A percentile compares a stretch with the other conserved stretches of the same genome.
These are phyloP conservation scores for Blumeriella jaapii DNA, from an alignment of 2,329 filamentous ascomycete species.

Conservation along the genomic window DNA sequence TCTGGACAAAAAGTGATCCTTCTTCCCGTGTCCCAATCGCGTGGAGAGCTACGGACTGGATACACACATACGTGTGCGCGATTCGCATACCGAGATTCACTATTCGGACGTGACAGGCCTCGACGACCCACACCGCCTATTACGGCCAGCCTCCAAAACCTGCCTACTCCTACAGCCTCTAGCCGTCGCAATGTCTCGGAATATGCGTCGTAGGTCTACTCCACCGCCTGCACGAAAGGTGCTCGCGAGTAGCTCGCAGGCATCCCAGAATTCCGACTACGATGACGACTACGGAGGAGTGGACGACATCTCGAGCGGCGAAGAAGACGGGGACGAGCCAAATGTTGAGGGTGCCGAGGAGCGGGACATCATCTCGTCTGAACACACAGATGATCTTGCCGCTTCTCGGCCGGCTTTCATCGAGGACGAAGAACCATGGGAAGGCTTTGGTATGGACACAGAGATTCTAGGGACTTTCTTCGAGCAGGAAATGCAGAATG, in stretches of 20 bases:
- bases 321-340: constrained; percentile 73
- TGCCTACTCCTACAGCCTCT: neutral
- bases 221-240: constrained; percentile 26
- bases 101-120: no score
- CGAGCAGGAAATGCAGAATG: constrained; percentile 22
- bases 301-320: constrained; percentile 68
- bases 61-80: no score
- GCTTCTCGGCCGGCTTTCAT: constrained; percentile 24
- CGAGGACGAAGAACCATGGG: constrained; percentile 41
- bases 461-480: constrained; percentile 23
- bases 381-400: constrained; percentile 32
- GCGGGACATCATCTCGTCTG: constrained; percentile 51
- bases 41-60: no score
- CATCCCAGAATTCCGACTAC: constrained; percentile 44
- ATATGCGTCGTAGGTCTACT: constrained; percentile 38
- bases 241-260: constrained; percentile 6
- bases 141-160: neutral
- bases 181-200: constrained; percentile 30
- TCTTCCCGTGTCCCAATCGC: no score
- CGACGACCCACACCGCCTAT: constrained; percentile 16
- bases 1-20: no score
- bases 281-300: constrained; percentile 59
- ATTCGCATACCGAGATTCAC: no score
- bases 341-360: constrained; percentile 71
- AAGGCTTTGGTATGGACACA: constrained; percentile 35